Evolutionary conservation across 1,284 basidiomycete species (phyloP), one percentile per base, ranked within the genome.

Genomic region (Leccinum griseonigrum): DNA sequence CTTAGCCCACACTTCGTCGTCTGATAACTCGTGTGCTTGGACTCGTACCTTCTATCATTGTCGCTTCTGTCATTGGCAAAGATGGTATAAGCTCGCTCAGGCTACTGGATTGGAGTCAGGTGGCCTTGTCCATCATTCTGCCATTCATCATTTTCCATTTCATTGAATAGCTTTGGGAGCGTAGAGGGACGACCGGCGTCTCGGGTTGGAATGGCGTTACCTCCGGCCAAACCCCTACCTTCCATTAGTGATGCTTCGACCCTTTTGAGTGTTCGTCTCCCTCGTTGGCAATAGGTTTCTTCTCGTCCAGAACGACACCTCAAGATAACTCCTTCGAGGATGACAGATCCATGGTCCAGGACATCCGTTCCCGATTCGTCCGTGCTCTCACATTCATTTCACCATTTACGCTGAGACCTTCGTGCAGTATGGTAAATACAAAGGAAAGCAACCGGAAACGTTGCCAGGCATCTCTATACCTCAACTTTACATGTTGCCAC

Each of bases 81-180:
- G 68, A 75, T 3, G 97, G 96, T 1, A 83, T 98, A 63, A 87
- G 93, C 73, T 78, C 83, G 1, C 84, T 26, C 22, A 26, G 22
- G 22, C 22, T 98, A 59, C 85, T 99, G 14, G 90, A 98, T 54
- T 88, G 85, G 1, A 94, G 88, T 11, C 97, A 98, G 76, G 95
- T 97, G 57, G 84, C 90, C 9, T 83, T 99, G 26, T 91, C 90
- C 50, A 85, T 98, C 69, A 87, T 95, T 4, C 84, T 98, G 16
- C 97, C 96, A 0, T 97, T 95, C 73, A 85, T 95, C 72, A 84
- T 88, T 18, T 82, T 94, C 31, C 31, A 32, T 32, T 10, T 32
- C 31, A 32, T 32, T 10, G 31, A 32, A 32, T 32, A 32, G 31
- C 31, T 32, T 32, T 9, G 31, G 31, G 31, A 32, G 31, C 10